Base-by-base conservation (phyloP, 768 basidiomycete species). In the Xerocomus brunneocitrinus region DNA sequence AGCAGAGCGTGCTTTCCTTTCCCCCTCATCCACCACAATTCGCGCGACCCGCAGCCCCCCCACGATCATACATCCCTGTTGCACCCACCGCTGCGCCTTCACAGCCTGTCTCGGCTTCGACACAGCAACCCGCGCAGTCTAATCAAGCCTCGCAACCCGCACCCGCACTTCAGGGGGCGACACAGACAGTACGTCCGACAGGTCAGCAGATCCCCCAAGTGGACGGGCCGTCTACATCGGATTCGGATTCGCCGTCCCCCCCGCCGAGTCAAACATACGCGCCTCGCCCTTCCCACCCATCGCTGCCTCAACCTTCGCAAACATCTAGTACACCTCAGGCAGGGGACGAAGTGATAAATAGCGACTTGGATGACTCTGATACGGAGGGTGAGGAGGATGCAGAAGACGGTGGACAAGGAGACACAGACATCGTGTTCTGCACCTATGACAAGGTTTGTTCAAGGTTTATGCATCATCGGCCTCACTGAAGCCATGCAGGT, bases 341-440 rank as follows among this genome's bases (percentile, higher is more conserved):
- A 2, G 76, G 72, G 27, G 88, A 88, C 30, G 95, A 99, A 65
- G 89, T 87, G 14, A 98, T 99, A 69, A 95, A 95, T 63, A 95
- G 92, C 51, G 97, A 99, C 64, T 72, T 99, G 42, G 97, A 99
- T 72, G 95, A 98, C 66, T 90, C 90, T 0, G 95, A 97, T 58
- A 88, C 89, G 6, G 89, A 92, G 48, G 82, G 80, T 12, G 92
- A 91, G 56, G 88, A 89, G 42, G 92, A 92, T 10, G 81, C 82
- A 0, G 91, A 91, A 44, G 89, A 89, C 47, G 87, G 82, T 5
- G 80, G 79, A 0, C 79, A 79, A 28, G 83, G 81, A 8, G 85
- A 93, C 54, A 83, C 82, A 1, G 97, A 99, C 67, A 92, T 98
- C 44, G 92, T 98, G 24, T 95, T 98, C 64, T 98, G 97, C 70